phyloP scores from a whole-genome alignment of 768 basidiomycete species.

The Pisolithus orientalis region DNA sequence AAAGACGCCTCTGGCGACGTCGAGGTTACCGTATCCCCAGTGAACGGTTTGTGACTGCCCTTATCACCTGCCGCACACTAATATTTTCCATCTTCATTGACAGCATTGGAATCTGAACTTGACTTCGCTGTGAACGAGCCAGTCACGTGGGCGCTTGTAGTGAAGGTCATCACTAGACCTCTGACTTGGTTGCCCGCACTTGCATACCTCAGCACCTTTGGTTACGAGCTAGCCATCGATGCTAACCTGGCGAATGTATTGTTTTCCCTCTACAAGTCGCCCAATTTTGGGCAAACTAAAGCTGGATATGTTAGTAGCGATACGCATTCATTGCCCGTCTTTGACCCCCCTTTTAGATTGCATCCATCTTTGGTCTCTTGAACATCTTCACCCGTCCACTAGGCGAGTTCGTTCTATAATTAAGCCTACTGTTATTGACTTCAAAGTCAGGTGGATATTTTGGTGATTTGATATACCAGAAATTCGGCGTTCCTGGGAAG shows the following conservation, averaged over 20 bases:
- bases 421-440: not conserved
- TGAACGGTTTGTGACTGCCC: slow-evolving; percentile 1
- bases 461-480: slow-evolving; percentile 39
- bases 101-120: slow-evolving; percentile 28
- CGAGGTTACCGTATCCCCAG: slow-evolving; percentile 13
- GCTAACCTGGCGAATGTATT: slow-evolving; percentile 44
- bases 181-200: slow-evolving; percentile 51
- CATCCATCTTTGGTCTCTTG: slow-evolving; percentile 37
- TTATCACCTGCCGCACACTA: not conserved
- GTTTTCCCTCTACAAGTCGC: slow-evolving; percentile 32
- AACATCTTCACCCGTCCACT: slow-evolving; percentile 46
- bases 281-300: slow-evolving; percentile 39
- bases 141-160: slow-evolving; percentile 30
- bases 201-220: slow-evolving; percentile 51
- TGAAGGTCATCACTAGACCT: slow-evolving; percentile 32
- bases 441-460: slow-evolving; percentile 34
- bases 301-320: slow-evolving; percentile 44
- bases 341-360: slow-evolving; percentile 12
- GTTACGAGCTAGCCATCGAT: slow-evolving; percentile 53
- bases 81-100: not conserved
- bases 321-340: slow-evolving; percentile 13
- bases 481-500: slow-evolving; percentile 38
- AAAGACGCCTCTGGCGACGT: slow-evolving; percentile 16
- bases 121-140: slow-evolving; percentile 42
- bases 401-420: slow-evolving; percentile 11